Percentiles rank a stretch among this genome's conserved stretches.
Evolutionary conservation across 768 basidiomycete genomes (phyloP).

Genomic region (Pulveroboletus ravenelii): DNA sequence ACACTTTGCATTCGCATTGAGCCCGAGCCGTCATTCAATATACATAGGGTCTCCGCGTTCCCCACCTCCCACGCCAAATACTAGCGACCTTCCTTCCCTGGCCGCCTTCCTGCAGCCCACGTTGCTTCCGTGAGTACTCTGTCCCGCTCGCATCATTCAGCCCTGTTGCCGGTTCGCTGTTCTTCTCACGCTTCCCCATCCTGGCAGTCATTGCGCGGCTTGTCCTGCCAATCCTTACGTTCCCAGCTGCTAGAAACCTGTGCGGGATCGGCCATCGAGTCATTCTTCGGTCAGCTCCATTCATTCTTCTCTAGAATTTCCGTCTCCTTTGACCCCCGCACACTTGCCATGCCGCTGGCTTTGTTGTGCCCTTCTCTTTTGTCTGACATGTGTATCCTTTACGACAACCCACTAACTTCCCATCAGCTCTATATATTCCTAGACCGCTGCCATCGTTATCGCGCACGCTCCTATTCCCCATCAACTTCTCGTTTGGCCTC

Average conservation of each 20-base stretch:
- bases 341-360: not conserved
- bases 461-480: constrained; percentile 17
- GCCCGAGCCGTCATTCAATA: constrained; percentile 14
- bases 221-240: not conserved
- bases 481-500: constrained; percentile 7
- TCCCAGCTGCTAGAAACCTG: not conserved
- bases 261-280: constrained; percentile 22
- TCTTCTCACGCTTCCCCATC: not conserved
- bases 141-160: constrained; percentile 1
- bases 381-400: constrained; percentile 8
- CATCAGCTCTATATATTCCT: constrained; percentile 12
- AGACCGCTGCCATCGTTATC: constrained; percentile 10
- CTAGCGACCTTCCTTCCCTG: not conserved
- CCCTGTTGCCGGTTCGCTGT: not conserved
- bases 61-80: constrained; percentile 17
- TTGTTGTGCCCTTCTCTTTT: constrained; percentile 7
- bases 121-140: constrained; percentile 19
- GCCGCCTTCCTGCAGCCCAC: constrained; percentile 11
- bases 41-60: constrained; percentile 4
- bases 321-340: constrained; percentile 7
- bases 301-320: constrained; percentile 21
- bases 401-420: constrained; percentile 13
- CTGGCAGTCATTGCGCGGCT: not conserved
- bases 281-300: constrained; percentile 20
- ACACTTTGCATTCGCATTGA: constrained; percentile 14